A percentile compares a stretch with the other conserved stretches of the same genome.
Evolutionary conservation across 805 yeast species (phyloP).

Genomic region (Starmerella bombi): DNA sequence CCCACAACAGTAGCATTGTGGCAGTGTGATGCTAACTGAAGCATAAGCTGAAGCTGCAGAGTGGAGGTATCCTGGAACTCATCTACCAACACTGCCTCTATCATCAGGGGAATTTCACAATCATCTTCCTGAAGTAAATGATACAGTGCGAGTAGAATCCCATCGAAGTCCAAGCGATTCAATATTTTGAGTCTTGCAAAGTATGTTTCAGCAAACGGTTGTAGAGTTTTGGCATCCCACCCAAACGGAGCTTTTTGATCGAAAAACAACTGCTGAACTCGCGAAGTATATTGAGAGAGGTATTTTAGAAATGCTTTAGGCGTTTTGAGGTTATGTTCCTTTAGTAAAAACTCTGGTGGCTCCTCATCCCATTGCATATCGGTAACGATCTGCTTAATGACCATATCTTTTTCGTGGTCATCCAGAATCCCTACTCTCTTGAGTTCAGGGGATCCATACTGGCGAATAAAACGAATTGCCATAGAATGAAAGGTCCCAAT

Average conservation of each 20-base stretch:
- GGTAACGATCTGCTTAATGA: not conserved
- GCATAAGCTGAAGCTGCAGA: conserved; percentile 60
- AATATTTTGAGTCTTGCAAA: conserved; percentile 26
- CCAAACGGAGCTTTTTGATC: not conserved
- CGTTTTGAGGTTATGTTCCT: not conserved
- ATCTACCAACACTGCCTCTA: conserved; percentile 72
- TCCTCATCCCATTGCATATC: not conserved
- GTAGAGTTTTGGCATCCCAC: not conserved
- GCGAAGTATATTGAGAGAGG: not conserved
- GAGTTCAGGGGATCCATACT: conserved; percentile 33
- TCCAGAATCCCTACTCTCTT: conserved; percentile 47
- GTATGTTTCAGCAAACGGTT: not conserved
- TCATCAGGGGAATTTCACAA: conserved; percentile 28
- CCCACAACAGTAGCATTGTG: conserved; percentile 71
- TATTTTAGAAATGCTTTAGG: not conserved
- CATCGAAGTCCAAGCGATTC: conserved; percentile 67
- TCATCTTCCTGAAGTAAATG: conserved; percentile 31
- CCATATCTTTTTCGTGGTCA: conserved; percentile 40
- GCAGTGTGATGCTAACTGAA: conserved; percentile 31
- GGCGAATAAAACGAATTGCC: conserved; percentile 47
- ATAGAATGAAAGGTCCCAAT: conserved; percentile 89
- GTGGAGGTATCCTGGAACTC: conserved; percentile 89
- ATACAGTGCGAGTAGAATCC: conserved; percentile 47
- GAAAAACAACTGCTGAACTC: not conserved
- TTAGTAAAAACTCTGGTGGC: not conserved